A percentile compares a stretch with the other conserved stretches of the same genome.
phyloP scores from a whole-genome alignment of 2,329 filamentous ascomycete species.

The Verticillium zaregamsianum region DNA sequence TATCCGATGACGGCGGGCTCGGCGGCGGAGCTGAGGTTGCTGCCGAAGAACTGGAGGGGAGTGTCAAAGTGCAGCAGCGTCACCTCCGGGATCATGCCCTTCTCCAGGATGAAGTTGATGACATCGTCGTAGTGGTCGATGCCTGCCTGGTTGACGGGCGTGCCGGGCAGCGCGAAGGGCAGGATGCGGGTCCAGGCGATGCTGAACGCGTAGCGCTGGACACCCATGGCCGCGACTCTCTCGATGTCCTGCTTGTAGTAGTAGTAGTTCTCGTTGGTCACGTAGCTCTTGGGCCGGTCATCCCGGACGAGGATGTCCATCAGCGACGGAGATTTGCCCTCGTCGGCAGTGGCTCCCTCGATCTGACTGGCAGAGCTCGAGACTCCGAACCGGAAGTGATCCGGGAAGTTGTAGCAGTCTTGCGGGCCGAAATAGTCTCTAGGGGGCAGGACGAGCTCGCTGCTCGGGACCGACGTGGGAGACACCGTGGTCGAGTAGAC shows the following conservation, averaged over 20 bases:
- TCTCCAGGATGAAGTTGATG: slow-evolving; percentile 42
- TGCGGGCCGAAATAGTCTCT: not conserved
- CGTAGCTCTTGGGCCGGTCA: slow-evolving; percentile 22
- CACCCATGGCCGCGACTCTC: slow-evolving; percentile 45
- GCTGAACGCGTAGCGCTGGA: slow-evolving; percentile 47
- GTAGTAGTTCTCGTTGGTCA: slow-evolving; percentile 48
- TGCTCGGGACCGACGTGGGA: slow-evolving; percentile 49
- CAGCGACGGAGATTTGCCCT: slow-evolving; percentile 38
- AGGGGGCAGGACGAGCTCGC: slow-evolving; percentile 32
- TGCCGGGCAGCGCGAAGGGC: slow-evolving; percentile 44
- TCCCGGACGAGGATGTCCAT: slow-evolving; percentile 32
- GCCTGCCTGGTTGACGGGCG: slow-evolving; percentile 46
- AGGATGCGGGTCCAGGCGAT: slow-evolving; percentile 49
- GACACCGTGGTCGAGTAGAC: slow-evolving; percentile 41
- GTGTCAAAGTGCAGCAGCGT: slow-evolving; percentile 46
- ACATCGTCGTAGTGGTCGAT: slow-evolving; percentile 51
- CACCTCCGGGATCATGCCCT: slow-evolving; percentile 44
- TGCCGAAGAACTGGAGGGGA: slow-evolving; percentile 26
- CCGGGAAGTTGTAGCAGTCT: slow-evolving; percentile 33
- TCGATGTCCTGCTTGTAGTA: slow-evolving; percentile 54
- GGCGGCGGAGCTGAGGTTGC: slow-evolving; percentile 21
- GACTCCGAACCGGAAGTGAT: slow-evolving; percentile 44
- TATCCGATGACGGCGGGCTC: slow-evolving; percentile 29
- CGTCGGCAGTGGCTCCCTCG: slow-evolving; percentile 38
- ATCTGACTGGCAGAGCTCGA: slow-evolving; percentile 42